Conservation (phyloP, 164 flowering plant species). For the Protea cynaroides region DNA sequence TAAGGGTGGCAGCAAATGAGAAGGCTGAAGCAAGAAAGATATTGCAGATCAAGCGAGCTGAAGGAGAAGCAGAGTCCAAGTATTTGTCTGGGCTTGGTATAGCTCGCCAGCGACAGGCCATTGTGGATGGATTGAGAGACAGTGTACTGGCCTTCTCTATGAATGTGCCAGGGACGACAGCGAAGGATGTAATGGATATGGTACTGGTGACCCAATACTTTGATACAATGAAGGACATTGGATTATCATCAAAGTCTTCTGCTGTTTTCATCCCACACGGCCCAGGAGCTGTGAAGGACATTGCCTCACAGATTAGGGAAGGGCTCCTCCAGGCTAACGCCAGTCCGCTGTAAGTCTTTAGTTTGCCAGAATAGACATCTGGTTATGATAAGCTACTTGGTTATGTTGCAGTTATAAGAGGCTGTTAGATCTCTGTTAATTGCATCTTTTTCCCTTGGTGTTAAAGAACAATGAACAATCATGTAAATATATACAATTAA, state of each 20-base stretch:
- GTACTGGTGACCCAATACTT: not conserved
- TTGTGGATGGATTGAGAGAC: slow-evolving; percentile 83
- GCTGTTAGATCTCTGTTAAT: not conserved
- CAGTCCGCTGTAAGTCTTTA: not conserved
- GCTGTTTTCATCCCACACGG: slow-evolving; percentile 89
- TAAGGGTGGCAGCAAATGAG: slow-evolving; percentile 76
- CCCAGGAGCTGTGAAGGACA: slow-evolving; percentile 73
- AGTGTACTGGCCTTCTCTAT: slow-evolving; percentile 75
- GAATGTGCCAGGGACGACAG: slow-evolving; percentile 39
- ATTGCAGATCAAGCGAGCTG: slow-evolving; percentile 74
- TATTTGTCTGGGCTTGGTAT: slow-evolving; percentile 73
- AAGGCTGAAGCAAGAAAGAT: slow-evolving; percentile 90
- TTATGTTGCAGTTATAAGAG: not conserved
- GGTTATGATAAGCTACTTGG: too few relatives aligned
- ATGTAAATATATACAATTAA: too few relatives aligned
- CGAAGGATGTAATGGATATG: slow-evolving; percentile 1
- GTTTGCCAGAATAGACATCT: too few relatives aligned
- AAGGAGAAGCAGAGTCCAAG: slow-evolving; percentile 80
- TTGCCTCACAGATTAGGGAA: slow-evolving; percentile 11
- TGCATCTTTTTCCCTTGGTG: not conserved
- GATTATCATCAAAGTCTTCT: slow-evolving; percentile 72
- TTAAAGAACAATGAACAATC: too few relatives aligned
- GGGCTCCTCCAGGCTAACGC: slow-evolving; percentile 53
- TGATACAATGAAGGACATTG: slow-evolving; percentile 29
- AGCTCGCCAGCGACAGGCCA: slow-evolving; percentile 85